Evolutionary conservation across 192 early-diverging fungal species (phyloP).

Genomic region (Phlyctochytrium bullatum): DNA sequence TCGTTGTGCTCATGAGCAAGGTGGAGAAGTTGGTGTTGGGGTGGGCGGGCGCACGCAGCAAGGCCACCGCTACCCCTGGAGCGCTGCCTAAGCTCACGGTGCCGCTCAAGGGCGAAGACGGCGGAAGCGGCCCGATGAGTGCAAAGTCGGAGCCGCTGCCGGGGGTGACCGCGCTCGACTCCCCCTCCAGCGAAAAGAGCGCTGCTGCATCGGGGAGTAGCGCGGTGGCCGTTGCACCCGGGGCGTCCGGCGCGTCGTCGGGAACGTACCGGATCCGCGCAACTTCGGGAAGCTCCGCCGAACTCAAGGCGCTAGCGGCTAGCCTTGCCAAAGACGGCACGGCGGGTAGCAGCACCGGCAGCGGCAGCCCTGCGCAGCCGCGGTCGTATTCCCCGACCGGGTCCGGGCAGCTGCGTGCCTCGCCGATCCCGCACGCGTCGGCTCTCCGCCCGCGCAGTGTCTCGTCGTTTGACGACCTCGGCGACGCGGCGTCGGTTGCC

Average conservation of each 20-base stretch:
- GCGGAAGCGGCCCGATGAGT: background rate
- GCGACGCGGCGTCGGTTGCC: background rate
- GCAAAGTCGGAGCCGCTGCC: background rate
- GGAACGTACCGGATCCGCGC: background rate
- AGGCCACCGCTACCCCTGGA: background rate
- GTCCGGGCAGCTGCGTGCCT: no score
- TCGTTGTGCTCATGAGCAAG: constrained; percentile 9
- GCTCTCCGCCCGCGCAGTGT: background rate
- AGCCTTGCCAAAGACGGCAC: background rate
- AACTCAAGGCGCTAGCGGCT: background rate
- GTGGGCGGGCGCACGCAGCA: background rate
- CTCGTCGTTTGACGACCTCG: background rate
- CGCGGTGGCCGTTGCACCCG: no score
- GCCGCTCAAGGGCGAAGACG: background rate
- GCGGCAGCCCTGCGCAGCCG: no score
- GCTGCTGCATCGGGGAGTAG: no score
- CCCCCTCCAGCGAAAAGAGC: background rate
- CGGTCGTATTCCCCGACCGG: no score
- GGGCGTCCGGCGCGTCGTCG: no score
- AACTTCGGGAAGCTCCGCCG: background rate
- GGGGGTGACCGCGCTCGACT: background rate
- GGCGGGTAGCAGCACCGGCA: background rate
- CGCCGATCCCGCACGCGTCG: no score
- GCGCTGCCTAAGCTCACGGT: background rate
- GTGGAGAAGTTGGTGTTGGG: constrained; percentile 1